These are phyloP conservation scores for Hypsizygus marmoreus DNA, from an alignment of 768 basidiomycete species.

Conservation along the genomic window DNA sequence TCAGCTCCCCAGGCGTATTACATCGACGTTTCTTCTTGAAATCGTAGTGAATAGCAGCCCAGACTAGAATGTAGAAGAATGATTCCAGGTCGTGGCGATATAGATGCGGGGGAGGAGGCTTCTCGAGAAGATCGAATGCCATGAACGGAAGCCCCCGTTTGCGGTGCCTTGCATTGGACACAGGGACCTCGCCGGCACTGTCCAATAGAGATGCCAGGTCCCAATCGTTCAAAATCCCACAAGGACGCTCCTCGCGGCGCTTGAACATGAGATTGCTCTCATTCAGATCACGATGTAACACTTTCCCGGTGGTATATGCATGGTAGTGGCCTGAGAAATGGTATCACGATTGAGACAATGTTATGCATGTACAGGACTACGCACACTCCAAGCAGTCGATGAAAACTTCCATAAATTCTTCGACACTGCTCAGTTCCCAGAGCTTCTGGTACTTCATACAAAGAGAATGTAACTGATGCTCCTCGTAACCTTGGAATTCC, in stretches of 20 bases:
- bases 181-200: conserved; percentile 1
- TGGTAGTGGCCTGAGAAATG: conserved; percentile 23
- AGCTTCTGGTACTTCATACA: conserved; percentile 1
- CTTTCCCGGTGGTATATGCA: conserved; percentile 16
- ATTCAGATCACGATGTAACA: conserved; percentile 35
- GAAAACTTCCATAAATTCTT: neutral
- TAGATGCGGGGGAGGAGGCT: conserved; percentile 9
- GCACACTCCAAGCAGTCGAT: conserved; percentile 10
- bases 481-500: neutral
- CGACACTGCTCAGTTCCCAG: neutral
- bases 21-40: conserved; percentile 9
- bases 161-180: conserved; percentile 18
- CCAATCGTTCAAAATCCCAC: conserved; percentile 30
- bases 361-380: neutral
- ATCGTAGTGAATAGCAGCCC: conserved; percentile 22
- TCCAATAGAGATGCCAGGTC: conserved; percentile 22
- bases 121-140: conserved; percentile 26
- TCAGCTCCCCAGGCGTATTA: neutral
- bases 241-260: neutral
- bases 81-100: conserved; percentile 26
- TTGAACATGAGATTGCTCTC: conserved; percentile 30
- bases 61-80: conserved; percentile 28
- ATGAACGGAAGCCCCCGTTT: conserved; percentile 31
- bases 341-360: neutral
- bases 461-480: neutral